These are phyloP conservation scores for Asterionellopsis glacialis DNA, from an alignment of 108 stramenopile species.

Conservation along the genomic window DNA sequence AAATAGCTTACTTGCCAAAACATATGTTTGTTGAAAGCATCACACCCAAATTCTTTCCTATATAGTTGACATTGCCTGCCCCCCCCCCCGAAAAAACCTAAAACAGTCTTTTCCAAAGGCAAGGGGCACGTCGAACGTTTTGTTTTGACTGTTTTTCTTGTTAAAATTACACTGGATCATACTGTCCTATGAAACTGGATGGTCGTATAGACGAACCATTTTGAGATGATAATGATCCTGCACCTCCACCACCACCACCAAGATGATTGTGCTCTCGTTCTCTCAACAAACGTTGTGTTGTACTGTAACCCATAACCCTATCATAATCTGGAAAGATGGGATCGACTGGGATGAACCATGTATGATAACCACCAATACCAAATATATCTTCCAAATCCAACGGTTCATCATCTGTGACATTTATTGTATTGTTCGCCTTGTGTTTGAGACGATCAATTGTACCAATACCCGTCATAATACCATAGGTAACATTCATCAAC, in stretches of 20 bases:
- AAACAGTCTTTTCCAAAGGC: too few species aligned
- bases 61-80: too few species aligned
- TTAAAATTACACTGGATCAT: too few species aligned
- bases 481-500: conserved; percentile 89
- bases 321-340: conserved; percentile 86
- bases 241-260: background rate
- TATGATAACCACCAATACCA: conserved; percentile 69
- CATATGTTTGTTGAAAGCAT: too few species aligned
- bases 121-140: too few species aligned
- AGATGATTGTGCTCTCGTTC: conserved; percentile 59
- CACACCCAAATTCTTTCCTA: too few species aligned
- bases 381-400: conserved; percentile 73
- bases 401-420: conserved; percentile 66
- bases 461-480: conserved; percentile 86
- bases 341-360: conserved; percentile 76
- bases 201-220: too few species aligned
- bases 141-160: too few species aligned
- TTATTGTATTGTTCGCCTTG: conserved; percentile 76
- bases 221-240: too few species aligned
- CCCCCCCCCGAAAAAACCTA: too few species aligned
- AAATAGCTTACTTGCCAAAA: too few species aligned
- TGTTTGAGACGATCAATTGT: conserved; percentile 91
- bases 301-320: conserved; percentile 72
- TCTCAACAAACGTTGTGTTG: conserved; percentile 72
- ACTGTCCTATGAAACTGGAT: too few species aligned